phyloP scores from a whole-genome alignment of 805 yeast species.

The Candida alai region DNA sequence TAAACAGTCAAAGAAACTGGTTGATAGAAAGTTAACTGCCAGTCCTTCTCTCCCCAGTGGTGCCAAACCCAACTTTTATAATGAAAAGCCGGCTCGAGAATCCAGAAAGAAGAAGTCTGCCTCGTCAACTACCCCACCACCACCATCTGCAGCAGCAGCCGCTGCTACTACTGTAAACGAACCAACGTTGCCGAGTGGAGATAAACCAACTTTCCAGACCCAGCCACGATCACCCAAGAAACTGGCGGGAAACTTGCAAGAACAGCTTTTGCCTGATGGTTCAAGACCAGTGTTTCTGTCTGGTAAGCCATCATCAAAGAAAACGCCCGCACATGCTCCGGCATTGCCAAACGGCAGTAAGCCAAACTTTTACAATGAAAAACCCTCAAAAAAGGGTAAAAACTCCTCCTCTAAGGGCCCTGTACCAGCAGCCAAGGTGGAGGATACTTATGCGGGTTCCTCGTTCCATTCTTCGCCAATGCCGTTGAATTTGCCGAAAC shows the following conservation, averaged over 20 bases:
- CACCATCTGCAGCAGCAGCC: background rate
- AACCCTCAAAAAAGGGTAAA: slow-evolving; percentile 5
- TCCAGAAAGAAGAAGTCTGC: slow-evolving; percentile 7
- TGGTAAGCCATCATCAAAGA: slow-evolving; percentile 7
- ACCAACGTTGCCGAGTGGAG: slow-evolving; percentile 4
- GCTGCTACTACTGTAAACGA: background rate
- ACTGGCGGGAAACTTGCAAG: background rate
- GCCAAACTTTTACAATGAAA: slow-evolving; percentile 16
- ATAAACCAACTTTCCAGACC: background rate
- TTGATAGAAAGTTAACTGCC: slow-evolving; percentile 7
- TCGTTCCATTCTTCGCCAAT: slow-evolving; percentile 56
- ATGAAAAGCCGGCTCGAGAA: slow-evolving; percentile 8
- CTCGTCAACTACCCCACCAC: background rate
- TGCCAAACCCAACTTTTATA: slow-evolving; percentile 24
- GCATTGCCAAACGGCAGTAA: slow-evolving; percentile 27
- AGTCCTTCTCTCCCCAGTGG: slow-evolving; percentile 26
- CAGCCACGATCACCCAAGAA: slow-evolving; percentile 1
- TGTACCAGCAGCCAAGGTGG: slow-evolving; percentile 11
- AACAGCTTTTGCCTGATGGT: slow-evolving; percentile 2
- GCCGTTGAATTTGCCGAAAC: slow-evolving; percentile 53
- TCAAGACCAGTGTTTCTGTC: slow-evolving; percentile 6
- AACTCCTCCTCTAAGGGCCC: slow-evolving; percentile 10
- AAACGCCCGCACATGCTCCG: slow-evolving; percentile 7
- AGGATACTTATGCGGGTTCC: slow-evolving; percentile 50
- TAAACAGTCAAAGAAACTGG: slow-evolving; percentile 10